A percentile compares a stretch with the other conserved stretches of the same genome.
phyloP scores from a whole-genome alignment of 1,139 yeast genomes.

The Debaryomycetaceae sp. region DNA sequence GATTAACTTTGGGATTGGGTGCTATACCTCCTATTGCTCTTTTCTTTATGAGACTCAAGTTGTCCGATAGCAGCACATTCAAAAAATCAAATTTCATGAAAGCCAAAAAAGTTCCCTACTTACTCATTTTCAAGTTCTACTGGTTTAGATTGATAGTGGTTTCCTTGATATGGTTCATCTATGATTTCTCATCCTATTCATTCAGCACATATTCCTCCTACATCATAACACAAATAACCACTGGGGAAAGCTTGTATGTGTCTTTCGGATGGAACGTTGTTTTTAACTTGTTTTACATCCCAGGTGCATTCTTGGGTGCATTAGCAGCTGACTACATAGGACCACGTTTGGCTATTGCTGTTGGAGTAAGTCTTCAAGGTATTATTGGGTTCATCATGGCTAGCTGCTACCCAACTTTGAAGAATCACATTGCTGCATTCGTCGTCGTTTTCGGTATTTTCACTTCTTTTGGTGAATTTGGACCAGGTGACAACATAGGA shows the following conservation, averaged over 20 bases:
- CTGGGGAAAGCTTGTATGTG: conserved; percentile 61
- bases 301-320: conserved; percentile 88
- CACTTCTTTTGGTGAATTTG: conserved; percentile 84
- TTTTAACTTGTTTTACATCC: conserved; percentile 80
- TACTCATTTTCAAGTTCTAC: conserved; percentile 70
- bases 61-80: conserved; percentile 71
- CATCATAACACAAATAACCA: conserved; percentile 58
- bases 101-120: conserved; percentile 58
- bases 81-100: conserved; percentile 66
- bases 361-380: conserved; percentile 73
- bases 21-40: conserved; percentile 83
- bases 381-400: conserved; percentile 86
- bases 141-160: conserved; percentile 76
- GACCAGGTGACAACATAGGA: conserved; percentile 93
- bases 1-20: conserved; percentile 87
- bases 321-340: conserved; percentile 80
- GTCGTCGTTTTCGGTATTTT: conserved; percentile 86
- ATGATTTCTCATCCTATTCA: conserved; percentile 84
- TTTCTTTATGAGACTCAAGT: conserved; percentile 71
- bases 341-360: conserved; percentile 70
- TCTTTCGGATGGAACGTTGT: conserved; percentile 93
- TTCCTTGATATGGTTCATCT: conserved; percentile 82
- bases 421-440: conserved; percentile 67
- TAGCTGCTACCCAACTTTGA: conserved; percentile 55
- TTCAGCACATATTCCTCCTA: conserved; percentile 79